These are phyloP conservation scores for Litchi chinensis DNA, from an alignment of 345 rosid species.

Conservation along the genomic window DNA sequence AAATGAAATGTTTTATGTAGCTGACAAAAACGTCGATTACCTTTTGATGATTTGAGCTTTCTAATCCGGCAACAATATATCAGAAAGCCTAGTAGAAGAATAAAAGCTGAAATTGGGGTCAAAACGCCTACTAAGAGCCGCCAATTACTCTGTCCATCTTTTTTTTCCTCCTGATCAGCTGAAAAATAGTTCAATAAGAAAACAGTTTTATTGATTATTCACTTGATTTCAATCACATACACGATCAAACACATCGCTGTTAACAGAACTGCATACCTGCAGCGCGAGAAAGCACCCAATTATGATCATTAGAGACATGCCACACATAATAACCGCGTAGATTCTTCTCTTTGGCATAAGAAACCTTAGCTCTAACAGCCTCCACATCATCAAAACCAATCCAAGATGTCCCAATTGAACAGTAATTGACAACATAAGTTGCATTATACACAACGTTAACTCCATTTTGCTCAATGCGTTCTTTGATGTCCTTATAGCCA, in stretches of 20 bases:
- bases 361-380: constrained; percentile 35
- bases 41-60: constrained; percentile 23
- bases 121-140: constrained; percentile 23
- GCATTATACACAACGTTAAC: constrained; percentile 27
- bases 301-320: constrained; percentile 33
- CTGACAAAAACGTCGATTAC: constrained; percentile 14
- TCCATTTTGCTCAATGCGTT: constrained; percentile 31
- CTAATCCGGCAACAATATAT: constrained; percentile 22
- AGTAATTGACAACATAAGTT: constrained; percentile 36
- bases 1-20: too few relatives aligned
- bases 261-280: neutral
- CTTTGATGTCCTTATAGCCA: constrained; percentile 27
- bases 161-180: constrained; percentile 19
- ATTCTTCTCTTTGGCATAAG: constrained; percentile 39
- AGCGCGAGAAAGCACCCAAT: constrained; percentile 46
- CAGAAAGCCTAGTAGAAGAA: constrained; percentile 22
- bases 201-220: too few relatives aligned
- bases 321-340: constrained; percentile 44
- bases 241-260: too few relatives aligned
- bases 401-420: constrained; percentile 31
- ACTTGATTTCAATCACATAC: too few relatives aligned
- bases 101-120: constrained; percentile 25
- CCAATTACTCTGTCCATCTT: constrained; percentile 14
- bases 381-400: constrained; percentile 47
- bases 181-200: neutral